Evolutionary conservation across 2,329 filamentous ascomycete genomes (phyloP), one percentile per base, ranked within the genome.

Genomic region (Chaetomiaceae sp.): DNA sequence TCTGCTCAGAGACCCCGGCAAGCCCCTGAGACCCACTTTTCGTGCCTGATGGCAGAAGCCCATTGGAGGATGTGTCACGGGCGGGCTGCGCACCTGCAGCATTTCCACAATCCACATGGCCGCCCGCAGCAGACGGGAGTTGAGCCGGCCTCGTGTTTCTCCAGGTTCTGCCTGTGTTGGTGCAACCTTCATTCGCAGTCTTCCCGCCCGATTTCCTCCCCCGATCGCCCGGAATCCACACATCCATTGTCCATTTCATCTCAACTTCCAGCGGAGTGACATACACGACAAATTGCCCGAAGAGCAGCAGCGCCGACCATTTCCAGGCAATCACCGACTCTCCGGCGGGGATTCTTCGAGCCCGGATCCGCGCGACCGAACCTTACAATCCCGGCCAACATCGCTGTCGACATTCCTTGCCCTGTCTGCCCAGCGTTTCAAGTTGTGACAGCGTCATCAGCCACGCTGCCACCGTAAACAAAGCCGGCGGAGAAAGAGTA

Each of bases 11-110:
- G n/a, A n/a, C n/a, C n/a, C n/a, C 23, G 22, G 12, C 6, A 25
- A 38, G 33, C 53, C 53, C 53, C 44, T 55, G 48, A 25, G 53
- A 6, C 53, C 53, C 53, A 36, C 44, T 43, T 51, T 55, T 49
- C 8, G 12, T 37, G 22, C 23, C 22, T 20, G n/a, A 44, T 20
- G 7, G 31, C 37, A 39, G 23, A 14, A 29, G 31, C 22, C 20
- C 19, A 20, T 43, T 47, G 47, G 39, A 22, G n/a, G 39, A 8
- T 37, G 17, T 36, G n/a, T 14, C 7, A 14, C 38, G 38, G 44
- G 27, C 19, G 27, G 36, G 43, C 37, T 29, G 29, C 37, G 34
- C 40, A 45, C 20, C 40, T 51, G 52, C 46, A 47, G 25, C 39
- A n/a, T n/a, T n/a, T n/a, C n/a, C n/a, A n/a, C 38, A 22, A 38